Percentiles rank a stretch among this genome's conserved stretches.
These are phyloP conservation scores for Taxillus chinensis DNA, from an alignment of 164 flowering plant genomes.

Conservation along the genomic window DNA sequence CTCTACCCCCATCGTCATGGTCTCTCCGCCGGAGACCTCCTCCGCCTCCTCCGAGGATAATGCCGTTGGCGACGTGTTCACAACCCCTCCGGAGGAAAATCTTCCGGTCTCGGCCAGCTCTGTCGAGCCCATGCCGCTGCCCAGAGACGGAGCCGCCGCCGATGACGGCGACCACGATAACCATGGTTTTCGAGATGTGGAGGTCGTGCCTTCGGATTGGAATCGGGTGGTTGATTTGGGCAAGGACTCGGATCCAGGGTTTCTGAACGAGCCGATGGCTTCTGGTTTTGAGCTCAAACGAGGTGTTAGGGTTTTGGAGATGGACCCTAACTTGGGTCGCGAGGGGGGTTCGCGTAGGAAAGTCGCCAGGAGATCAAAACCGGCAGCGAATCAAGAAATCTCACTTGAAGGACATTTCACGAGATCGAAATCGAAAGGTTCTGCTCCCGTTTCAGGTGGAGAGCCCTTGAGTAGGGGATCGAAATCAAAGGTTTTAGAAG, in stretches of 20 bases:
- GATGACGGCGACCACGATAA: background rate
- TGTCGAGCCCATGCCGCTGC: background rate
- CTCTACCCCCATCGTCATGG: constrained; percentile 12
- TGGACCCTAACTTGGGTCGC: too few relatives aligned
- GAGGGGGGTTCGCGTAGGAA: too few relatives aligned
- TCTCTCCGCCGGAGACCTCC: constrained; percentile 16
- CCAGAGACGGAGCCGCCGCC: background rate
- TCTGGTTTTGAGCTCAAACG: too few relatives aligned
- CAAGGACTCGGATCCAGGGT: constrained; percentile 14
- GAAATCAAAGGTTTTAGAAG: background rate
- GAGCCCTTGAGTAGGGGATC: background rate
- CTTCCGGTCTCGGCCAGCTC: background rate
- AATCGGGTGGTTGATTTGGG: constrained; percentile 13
- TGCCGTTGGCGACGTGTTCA: constrained; percentile 9
- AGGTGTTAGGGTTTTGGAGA: too few relatives aligned
- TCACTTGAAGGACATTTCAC: background rate
- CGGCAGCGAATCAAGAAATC: background rate
- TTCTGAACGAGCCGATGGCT: constrained; percentile 6
- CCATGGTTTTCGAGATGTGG: background rate
- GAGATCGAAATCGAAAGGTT: background rate
- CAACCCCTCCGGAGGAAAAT: constrained; percentile 18
- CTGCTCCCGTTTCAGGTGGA: background rate
- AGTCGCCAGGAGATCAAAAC: too few relatives aligned
- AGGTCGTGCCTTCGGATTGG: constrained; percentile 1
- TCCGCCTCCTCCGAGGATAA: background rate